Evolutionary conservation across 768 basidiomycete genomes (phyloP).

Genomic region (Kwoniella bestiolae): DNA sequence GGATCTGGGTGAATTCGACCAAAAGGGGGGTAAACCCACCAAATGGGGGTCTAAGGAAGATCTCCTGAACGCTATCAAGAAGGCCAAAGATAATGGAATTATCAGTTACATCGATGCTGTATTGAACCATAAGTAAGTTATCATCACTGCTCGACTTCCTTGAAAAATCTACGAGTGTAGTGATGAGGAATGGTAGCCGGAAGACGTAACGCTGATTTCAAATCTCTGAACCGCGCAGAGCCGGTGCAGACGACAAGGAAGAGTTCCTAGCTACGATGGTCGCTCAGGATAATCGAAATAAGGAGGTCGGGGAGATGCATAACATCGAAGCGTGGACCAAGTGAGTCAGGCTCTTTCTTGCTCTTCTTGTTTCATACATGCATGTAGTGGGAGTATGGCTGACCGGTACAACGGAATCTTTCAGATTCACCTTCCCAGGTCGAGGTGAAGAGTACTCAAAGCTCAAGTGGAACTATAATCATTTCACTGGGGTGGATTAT

Average conservation of each 20-base stretch:
- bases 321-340: constrained; percentile 70
- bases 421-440: constrained; percentile 76
- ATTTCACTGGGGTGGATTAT: constrained; percentile 74
- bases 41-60: constrained; percentile 89
- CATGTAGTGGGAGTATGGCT: too few species aligned
- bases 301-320: constrained; percentile 65
- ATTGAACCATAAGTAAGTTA: constrained; percentile 70
- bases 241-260: constrained; percentile 77
- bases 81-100: constrained; percentile 71
- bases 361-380: too few species aligned
- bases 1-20: constrained; percentile 59
- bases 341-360: constrained; percentile 26
- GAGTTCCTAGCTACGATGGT: constrained; percentile 72
- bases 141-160: background rate
- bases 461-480: constrained; percentile 62
- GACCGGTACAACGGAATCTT: too few species aligned
- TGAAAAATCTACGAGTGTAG: too few species aligned
- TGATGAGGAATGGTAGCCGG: too few species aligned
- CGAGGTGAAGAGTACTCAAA: constrained; percentile 65
- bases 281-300: constrained; percentile 69
- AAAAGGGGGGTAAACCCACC: constrained; percentile 61
- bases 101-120: constrained; percentile 85
- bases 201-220: too few species aligned
- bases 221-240: constrained; percentile 61
- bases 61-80: constrained; percentile 69